These are phyloP conservation scores for Ambrosia trifida DNA, from an alignment of 129 eudicot species.

Conservation along the genomic window DNA sequence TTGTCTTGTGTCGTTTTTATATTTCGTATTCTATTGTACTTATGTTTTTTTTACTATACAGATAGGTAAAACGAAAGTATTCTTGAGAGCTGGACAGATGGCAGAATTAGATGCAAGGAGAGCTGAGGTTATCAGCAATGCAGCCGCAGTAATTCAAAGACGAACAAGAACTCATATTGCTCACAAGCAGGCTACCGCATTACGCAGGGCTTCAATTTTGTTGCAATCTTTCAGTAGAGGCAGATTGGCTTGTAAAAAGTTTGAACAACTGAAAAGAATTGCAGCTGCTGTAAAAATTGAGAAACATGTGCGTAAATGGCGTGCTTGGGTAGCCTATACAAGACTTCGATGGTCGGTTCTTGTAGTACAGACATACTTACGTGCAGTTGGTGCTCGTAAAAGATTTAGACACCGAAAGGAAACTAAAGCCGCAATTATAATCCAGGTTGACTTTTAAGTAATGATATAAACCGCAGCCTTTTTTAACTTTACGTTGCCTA, in stretches of 20 bases:
- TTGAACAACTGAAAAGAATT: constrained; percentile 50
- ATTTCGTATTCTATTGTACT: constrained; percentile 17
- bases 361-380: constrained; percentile 67
- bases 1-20: neutral
- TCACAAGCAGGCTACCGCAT: constrained; percentile 52
- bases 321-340: constrained; percentile 61
- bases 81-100: constrained; percentile 99
- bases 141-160: constrained; percentile 82
- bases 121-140: constrained; percentile 75
- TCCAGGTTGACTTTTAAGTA: constrained; percentile 57
- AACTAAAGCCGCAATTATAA: constrained; percentile 71
- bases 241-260: constrained; percentile 59
- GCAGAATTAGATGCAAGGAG: constrained; percentile 97
- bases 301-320: constrained; percentile 57
- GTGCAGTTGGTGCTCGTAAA: constrained; percentile 79
- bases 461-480: neutral
- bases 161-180: constrained; percentile 83
- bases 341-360: constrained; percentile 62
- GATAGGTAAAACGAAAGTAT: constrained; percentile 94
- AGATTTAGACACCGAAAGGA: constrained; percentile 56
- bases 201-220: constrained; percentile 50
- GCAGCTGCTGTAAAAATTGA: constrained; percentile 80
- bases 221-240: constrained; percentile 79
- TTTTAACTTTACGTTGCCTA: neutral
- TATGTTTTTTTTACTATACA: constrained; percentile 30